These are phyloP conservation scores for Tolypocladium tundrense DNA, from an alignment of 2,329 filamentous ascomycete species.

Conservation along the genomic window DNA sequence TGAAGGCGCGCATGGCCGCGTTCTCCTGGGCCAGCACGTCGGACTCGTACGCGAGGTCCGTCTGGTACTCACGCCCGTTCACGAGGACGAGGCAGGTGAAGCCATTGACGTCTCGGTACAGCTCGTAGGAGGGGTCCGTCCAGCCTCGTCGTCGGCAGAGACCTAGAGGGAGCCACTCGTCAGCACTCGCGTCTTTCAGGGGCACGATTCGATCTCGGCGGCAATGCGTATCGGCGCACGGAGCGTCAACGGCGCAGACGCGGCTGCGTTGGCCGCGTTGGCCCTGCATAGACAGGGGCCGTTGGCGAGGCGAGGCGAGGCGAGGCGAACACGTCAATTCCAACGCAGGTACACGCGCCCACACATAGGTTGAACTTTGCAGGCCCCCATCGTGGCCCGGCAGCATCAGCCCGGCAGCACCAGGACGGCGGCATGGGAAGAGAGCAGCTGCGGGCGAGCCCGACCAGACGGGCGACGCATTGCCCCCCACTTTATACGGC, in stretches of 20 bases:
- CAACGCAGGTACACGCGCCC: background rate
- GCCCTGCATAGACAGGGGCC: background rate
- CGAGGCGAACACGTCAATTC: no score
- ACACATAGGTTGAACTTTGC: background rate
- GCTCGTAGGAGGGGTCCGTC: slow-evolving; percentile 83
- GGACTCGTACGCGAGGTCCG: slow-evolving; percentile 73
- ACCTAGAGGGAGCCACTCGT: slow-evolving; percentile 43
- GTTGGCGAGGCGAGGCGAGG: background rate
- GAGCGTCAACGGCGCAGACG: background rate
- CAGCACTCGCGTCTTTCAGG: slow-evolving; percentile 15
- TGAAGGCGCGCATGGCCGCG: slow-evolving; percentile 90
- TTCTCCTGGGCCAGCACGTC: slow-evolving; percentile 81
- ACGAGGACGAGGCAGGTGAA: slow-evolving; percentile 87
- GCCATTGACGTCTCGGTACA: slow-evolving; percentile 61
- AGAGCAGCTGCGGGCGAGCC: background rate
- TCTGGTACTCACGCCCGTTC: slow-evolving; percentile 94
- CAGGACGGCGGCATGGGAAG: background rate
- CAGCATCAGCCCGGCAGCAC: no score
- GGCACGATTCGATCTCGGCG: background rate
- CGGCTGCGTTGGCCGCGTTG: background rate
- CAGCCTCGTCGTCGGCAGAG: slow-evolving; percentile 91
- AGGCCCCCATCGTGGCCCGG: background rate
- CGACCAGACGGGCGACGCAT: background rate
- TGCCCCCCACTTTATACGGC: background rate
- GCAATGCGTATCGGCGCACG: background rate